Evolutionary conservation across 2,329 filamentous ascomycete species (phyloP), one percentile per base, ranked within the genome.

Genomic region (Fonsecaea monophora): DNA sequence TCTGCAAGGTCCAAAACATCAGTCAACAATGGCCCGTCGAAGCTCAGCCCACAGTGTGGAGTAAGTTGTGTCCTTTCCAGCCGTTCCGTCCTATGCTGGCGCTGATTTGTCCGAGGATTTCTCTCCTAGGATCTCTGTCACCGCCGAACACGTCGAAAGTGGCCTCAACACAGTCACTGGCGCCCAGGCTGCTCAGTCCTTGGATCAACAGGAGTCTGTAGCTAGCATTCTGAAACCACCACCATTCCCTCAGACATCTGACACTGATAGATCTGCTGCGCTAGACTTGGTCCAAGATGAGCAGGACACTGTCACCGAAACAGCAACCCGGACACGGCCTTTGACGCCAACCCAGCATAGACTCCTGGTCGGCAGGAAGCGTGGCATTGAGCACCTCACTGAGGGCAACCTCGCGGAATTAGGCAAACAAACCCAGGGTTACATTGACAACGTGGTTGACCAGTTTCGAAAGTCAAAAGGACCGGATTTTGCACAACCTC

Each of bases 381-480:
- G 53, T n/a, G 38, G 53, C 15, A 13, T 59, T 25, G 59, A 59
- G 25, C 53, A 50, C 10, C 42, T 42, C 7, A 63, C 53, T 8
- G 30, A 35, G 25, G 15, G 7, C 6, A 62, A 48, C 18, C 32
- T 60, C 2, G 50, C 37, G 7, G 34, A 63, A 32, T 32, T 66
- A 21, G 38, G 25, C 21, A 60, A 65, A 35, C 32, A 57, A 34
- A 45, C 62, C 8, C 10, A 55, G n/a, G 37, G 45, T 15, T 71
- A 69, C 53, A 66, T 69, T 59, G 60, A 71, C 25, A 63, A 59
- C 12, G 62, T 67, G n/a, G 34, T 71, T 54, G 69, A 55, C 15
- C 42, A 59, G 13, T 67, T 69, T 42, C 63, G 64, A 48, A 53
- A 53, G 48, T 40, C 45, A 38, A 18, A 25, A 21, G 32, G 38